phyloP scores from a whole-genome alignment of 441 rosid genomes.

The Syzygium malaccense region DNA sequence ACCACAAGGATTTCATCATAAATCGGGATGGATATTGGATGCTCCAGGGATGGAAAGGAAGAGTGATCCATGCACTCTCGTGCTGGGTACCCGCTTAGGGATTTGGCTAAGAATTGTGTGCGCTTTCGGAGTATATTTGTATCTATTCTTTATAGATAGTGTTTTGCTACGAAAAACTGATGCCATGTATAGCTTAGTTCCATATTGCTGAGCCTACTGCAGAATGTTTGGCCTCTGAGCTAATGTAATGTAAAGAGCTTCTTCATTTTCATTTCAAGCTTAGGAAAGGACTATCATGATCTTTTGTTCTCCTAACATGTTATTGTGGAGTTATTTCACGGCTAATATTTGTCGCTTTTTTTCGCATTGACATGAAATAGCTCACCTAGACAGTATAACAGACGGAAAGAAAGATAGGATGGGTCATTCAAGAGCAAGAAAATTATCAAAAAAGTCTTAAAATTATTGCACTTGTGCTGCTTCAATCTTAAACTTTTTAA shows the following conservation, averaged over 20 bases:
- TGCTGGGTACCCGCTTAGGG: constrained; percentile 50
- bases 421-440: background rate
- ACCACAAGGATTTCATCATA: constrained; percentile 39
- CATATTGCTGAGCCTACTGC: background rate
- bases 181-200: background rate
- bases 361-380: background rate
- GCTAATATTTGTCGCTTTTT: background rate
- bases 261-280: background rate
- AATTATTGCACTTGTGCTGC: too few relatives aligned
- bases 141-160: background rate
- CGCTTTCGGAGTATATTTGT: background rate
- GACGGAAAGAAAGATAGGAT: background rate
- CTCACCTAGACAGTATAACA: background rate
- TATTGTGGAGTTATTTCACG: background rate
- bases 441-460: too few relatives aligned
- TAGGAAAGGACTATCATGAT: background rate
- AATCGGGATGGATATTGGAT: constrained; percentile 65
- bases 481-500: too few relatives aligned
- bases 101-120: background rate
- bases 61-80: constrained; percentile 42
- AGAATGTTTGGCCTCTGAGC: background rate
- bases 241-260: background rate
- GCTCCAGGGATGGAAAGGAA: constrained; percentile 81
- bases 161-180: background rate
- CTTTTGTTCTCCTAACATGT: background rate